A percentile compares a stretch with the other conserved stretches of the same genome.
phyloP scores from a whole-genome alignment of 108 stramenopile genomes.

The Cyclotella kingstonii region DNA sequence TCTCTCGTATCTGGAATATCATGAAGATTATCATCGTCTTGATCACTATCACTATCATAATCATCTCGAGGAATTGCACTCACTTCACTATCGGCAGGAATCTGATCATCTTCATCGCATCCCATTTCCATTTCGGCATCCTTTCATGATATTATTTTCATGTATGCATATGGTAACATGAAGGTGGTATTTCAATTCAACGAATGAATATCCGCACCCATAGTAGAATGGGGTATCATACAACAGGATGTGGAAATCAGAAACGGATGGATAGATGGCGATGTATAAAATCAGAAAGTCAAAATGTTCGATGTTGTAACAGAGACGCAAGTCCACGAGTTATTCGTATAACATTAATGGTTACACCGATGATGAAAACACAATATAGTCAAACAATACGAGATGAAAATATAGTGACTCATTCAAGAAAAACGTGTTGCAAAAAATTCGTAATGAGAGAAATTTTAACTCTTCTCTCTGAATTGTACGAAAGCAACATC shows the following conservation, averaged over 20 bases:
- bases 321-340: no score
- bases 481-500: no score
- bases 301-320: no score
- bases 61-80: constrained; percentile 37
- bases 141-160: constrained; percentile 44
- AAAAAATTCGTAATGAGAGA: no score
- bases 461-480: no score
- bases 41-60: constrained; percentile 41
- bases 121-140: constrained; percentile 50
- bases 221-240: constrained; percentile 28
- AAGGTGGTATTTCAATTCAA: background rate
- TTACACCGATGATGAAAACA: no score
- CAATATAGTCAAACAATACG: no score
- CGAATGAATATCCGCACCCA: background rate
- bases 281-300: no score
- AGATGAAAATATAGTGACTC: no score
- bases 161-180: background rate
- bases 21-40: constrained; percentile 75
- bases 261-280: constrained; percentile 3
- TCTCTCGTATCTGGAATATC: constrained; percentile 87
- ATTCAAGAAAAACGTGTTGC: no score
- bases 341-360: no score
- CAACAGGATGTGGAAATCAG: constrained; percentile 50
- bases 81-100: constrained; percentile 10
- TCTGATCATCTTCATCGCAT: constrained; percentile 9